Percentiles rank a stretch among this genome's conserved stretches.
Evolutionary conservation across 2,329 filamentous ascomycete species (phyloP).

Genomic region (Curvularia lunata): DNA sequence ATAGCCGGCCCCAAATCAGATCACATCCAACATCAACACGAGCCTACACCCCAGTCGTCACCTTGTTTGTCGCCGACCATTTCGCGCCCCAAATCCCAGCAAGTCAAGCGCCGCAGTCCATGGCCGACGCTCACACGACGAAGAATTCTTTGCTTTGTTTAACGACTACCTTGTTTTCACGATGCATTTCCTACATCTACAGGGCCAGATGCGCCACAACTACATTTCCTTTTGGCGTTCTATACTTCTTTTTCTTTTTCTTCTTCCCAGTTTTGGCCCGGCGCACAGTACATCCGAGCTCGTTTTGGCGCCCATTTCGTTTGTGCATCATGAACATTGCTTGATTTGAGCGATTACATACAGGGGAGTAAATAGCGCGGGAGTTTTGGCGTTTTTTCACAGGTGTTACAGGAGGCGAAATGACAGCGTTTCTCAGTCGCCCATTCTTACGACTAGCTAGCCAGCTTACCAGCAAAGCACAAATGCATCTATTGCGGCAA

Average conservation of each 20-base stretch:
- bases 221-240: neutral
- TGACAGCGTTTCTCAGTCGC: slow-evolving; percentile 2
- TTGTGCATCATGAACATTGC: slow-evolving; percentile 8
- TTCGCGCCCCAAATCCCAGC: slow-evolving; percentile 8
- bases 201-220: neutral
- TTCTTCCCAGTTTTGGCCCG: too few species aligned
- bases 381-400: slow-evolving; percentile 9
- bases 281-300: neutral
- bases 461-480: slow-evolving; percentile 5
- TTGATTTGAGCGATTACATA: slow-evolving; percentile 13
- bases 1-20: neutral
- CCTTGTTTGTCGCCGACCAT: neutral
- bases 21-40: slow-evolving; percentile 2
- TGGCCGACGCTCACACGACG: slow-evolving; percentile 13
- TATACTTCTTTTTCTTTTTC: neutral
- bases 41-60: slow-evolving; percentile 2
- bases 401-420: slow-evolving; percentile 7
- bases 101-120: slow-evolving; percentile 10
- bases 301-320: neutral
- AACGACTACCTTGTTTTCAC: neutral
- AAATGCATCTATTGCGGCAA: neutral
- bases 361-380: slow-evolving; percentile 11
- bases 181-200: neutral
- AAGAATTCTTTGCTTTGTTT: slow-evolving; percentile 19
- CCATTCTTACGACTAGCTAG: slow-evolving; percentile 3